Evolutionary conservation across 2,329 filamentous ascomycete species (phyloP).

Genomic region (Xylaria sp.): DNA sequence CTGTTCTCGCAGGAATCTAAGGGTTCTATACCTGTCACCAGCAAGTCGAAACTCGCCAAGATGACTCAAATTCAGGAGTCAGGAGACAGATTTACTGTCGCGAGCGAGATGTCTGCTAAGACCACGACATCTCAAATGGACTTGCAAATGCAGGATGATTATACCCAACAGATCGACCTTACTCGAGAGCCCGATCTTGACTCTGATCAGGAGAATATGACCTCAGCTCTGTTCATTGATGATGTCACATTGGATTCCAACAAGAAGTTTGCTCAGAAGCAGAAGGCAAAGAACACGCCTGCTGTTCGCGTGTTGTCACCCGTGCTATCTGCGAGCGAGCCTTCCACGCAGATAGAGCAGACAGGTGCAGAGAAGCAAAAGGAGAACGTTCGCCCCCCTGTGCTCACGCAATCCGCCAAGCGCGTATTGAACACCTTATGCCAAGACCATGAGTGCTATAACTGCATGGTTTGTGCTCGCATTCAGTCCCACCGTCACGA

Average conservation of each 20-base stretch:
- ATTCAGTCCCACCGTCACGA: conserved; percentile 55
- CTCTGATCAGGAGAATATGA: conserved; percentile 61
- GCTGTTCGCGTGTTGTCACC: conserved; percentile 33
- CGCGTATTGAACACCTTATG: conserved; percentile 64
- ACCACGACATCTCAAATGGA: conserved; percentile 49
- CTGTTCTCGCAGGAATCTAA: conserved; percentile 58
- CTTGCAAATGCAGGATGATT: conserved; percentile 52
- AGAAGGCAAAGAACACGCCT: conserved; percentile 38
- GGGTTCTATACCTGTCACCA: conserved; percentile 54
- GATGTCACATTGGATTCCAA: conserved; percentile 65
- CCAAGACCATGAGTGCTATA: conserved; percentile 62
- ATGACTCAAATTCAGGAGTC: conserved; percentile 50
- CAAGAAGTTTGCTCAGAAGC: conserved; percentile 50
- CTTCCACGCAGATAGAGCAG: conserved; percentile 48
- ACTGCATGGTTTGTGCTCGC: conserved; percentile 67
- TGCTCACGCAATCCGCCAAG: conserved; percentile 62
- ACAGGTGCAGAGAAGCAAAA: conserved; percentile 48
- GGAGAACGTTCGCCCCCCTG: conserved; percentile 7
- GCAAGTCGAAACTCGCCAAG: conserved; percentile 47
- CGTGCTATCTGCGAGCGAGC: conserved; percentile 35
- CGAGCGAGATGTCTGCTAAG: conserved; percentile 50
- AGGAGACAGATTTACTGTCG: conserved; percentile 42
- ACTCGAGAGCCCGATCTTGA: conserved; percentile 49
- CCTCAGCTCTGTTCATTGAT: conserved; percentile 67
- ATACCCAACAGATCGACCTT: conserved; percentile 51